Percentiles rank a stretch among this genome's conserved stretches.
Evolutionary conservation across 371 early-diverging fungal genomes (phyloP).

Genomic region (Syncephalis fuscata): DNA sequence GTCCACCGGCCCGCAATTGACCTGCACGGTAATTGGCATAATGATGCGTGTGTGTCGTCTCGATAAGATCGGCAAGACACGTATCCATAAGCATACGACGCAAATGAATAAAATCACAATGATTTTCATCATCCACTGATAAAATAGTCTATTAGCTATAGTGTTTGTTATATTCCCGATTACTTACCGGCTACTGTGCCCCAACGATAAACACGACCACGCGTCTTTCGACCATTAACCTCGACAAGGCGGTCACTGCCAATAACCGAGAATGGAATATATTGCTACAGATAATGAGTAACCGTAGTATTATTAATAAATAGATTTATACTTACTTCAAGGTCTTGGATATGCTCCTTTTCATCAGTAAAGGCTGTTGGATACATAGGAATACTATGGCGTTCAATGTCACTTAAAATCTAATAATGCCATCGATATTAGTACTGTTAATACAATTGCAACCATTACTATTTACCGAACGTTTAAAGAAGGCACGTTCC

Average conservation of each 20-base stretch:
- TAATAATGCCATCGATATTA: too few species aligned
- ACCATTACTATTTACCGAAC: constrained; percentile 9
- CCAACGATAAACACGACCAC: constrained; percentile 95
- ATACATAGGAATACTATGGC: constrained; percentile 56
- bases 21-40: constrained; percentile 64
- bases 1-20: constrained; percentile 33
- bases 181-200: constrained; percentile 77
- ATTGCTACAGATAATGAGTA: too few species aligned
- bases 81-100: constrained; percentile 50
- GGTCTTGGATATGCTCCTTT: constrained; percentile 48
- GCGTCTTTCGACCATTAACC: constrained; percentile 49
- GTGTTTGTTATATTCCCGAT: not conserved
- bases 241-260: constrained; percentile 64
- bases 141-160: not conserved
- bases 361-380: constrained; percentile 30
- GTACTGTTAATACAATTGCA: too few species aligned
- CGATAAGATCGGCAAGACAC: constrained; percentile 67
- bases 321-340: too few species aligned
- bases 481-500: constrained; percentile 43
- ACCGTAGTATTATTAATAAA: too few species aligned
- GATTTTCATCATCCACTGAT: constrained; percentile 65
- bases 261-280: constrained; percentile 87
- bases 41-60: constrained; percentile 57
- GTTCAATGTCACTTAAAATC: constrained; percentile 52
- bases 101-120: constrained; percentile 77